These are phyloP conservation scores for Calonectria crousiana DNA, from an alignment of 2,329 filamentous ascomycete genomes.

Conservation along the genomic window DNA sequence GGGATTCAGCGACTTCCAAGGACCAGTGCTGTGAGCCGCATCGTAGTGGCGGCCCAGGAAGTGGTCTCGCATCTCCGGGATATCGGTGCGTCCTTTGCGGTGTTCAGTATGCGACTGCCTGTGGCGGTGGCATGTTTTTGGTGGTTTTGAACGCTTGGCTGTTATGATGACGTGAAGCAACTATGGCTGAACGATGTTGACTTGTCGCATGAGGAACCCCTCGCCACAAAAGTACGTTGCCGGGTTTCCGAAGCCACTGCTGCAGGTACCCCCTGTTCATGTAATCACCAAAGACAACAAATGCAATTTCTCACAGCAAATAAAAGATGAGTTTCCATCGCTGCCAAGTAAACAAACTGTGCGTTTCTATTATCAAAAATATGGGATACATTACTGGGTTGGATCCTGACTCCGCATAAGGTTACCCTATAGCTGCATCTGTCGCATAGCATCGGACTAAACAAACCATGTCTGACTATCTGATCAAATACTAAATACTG, in stretches of 20 bases:
- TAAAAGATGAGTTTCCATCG: not conserved
- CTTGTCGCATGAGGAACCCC: constrained; percentile 8
- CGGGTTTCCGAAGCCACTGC: constrained; percentile 18
- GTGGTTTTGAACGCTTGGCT: not conserved
- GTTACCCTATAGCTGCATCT: not conserved
- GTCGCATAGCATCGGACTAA: not conserved
- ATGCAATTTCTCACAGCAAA: not conserved
- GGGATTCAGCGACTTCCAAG: constrained; percentile 24
- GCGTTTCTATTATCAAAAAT: not conserved
- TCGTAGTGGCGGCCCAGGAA: constrained; percentile 27
- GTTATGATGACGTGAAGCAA: not conserved
- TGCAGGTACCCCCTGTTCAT: not conserved
- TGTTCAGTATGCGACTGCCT: not conserved
- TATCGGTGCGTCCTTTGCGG: not conserved
- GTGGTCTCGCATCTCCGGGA: constrained; percentile 11
- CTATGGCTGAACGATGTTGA: not conserved
- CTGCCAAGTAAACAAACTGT: not conserved
- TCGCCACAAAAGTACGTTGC: constrained; percentile 18
- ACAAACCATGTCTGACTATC: not conserved
- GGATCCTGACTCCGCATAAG: not conserved
- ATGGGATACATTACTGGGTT: not conserved
- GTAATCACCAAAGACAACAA: not conserved
- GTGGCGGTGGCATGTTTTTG: not conserved
- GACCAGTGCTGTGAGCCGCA: constrained; percentile 23
- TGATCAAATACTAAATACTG: not conserved